These are phyloP conservation scores for Castanopsis chinensis DNA, from an alignment of 306 rosid species.

Conservation along the genomic window DNA sequence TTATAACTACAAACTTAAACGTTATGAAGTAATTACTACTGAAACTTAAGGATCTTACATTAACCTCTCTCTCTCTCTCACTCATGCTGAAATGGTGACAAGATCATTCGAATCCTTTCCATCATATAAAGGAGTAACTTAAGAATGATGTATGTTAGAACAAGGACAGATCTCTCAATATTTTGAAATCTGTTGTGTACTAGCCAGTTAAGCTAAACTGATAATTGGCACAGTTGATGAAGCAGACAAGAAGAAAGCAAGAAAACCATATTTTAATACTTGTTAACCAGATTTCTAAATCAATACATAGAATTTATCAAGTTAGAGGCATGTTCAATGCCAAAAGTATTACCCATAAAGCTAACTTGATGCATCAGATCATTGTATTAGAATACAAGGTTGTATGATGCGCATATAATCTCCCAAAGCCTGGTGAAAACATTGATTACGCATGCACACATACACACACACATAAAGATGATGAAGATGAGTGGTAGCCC, in stretches of 20 bases:
- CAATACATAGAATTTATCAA: not conserved
- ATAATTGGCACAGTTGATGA: not conserved
- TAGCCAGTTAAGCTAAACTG: not conserved
- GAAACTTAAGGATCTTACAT: not conserved
- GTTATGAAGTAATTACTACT: not conserved
- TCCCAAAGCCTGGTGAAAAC: not conserved
- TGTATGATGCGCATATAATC: not conserved
- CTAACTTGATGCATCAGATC: not conserved
- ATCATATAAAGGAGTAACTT: not conserved
- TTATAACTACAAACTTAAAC: not conserved
- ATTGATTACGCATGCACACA: not conserved
- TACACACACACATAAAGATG: not conserved
- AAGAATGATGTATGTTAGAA: not conserved
- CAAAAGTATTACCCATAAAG: not conserved
- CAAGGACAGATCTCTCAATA: not conserved
- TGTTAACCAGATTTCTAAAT: not conserved
- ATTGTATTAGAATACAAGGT: not conserved
- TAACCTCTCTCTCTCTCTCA: not conserved
- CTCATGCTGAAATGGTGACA: not conserved
- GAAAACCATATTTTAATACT: not conserved
- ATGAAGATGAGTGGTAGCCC: not conserved
- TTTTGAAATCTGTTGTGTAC: not conserved
- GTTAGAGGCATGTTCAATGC: not conserved
- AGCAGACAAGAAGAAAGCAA: not conserved
- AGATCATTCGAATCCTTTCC: not conserved